Conservation (phyloP, 108 stramenopile species). For the Stephanodiscus minutulus region DNA sequence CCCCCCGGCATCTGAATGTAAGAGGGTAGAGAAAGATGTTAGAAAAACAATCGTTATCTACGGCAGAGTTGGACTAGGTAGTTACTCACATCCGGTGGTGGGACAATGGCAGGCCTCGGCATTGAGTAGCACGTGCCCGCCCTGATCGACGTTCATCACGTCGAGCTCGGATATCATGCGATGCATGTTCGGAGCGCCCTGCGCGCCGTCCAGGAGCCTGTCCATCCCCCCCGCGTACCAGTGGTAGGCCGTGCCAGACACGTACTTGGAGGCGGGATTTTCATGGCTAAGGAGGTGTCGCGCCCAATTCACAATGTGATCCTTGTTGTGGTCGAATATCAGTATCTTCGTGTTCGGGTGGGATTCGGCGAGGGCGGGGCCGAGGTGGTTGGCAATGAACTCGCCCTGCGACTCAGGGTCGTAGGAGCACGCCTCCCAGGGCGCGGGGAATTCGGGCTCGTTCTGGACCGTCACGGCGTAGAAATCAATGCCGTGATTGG, state of each 20-base stretch:
- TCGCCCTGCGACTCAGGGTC: conserved; percentile 65
- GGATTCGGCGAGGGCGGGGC: conserved; percentile 69
- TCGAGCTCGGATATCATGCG: conserved; percentile 57
- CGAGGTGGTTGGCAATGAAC: conserved; percentile 90
- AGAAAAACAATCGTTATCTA: background rate
- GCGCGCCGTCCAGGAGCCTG: conserved; percentile 87
- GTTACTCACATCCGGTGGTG: conserved; percentile 47
- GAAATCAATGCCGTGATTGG: conserved; percentile 62
- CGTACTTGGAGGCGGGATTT: conserved; percentile 63
- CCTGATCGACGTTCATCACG: conserved; percentile 31
- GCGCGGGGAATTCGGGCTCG: conserved; percentile 95
- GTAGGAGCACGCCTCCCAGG: conserved; percentile 96
- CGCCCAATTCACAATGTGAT: conserved; percentile 84
- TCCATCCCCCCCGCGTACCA: conserved; percentile 94
- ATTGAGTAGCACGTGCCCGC: conserved; percentile 60
- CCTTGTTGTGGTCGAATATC: conserved; percentile 97
- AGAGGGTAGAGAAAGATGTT: background rate
- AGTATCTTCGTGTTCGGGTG: conserved; percentile 89
- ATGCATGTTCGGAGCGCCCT: conserved; percentile 83
- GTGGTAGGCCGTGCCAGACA: conserved; percentile 93
- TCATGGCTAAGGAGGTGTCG: conserved; percentile 52
- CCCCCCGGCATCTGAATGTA: conserved; percentile 82
- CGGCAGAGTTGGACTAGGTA: background rate
- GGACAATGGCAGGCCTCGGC: conserved; percentile 86
- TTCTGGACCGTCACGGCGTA: conserved; percentile 90